phyloP scores from a whole-genome alignment of 805 yeast genomes.

The Saccharomyces eubayanus region DNA sequence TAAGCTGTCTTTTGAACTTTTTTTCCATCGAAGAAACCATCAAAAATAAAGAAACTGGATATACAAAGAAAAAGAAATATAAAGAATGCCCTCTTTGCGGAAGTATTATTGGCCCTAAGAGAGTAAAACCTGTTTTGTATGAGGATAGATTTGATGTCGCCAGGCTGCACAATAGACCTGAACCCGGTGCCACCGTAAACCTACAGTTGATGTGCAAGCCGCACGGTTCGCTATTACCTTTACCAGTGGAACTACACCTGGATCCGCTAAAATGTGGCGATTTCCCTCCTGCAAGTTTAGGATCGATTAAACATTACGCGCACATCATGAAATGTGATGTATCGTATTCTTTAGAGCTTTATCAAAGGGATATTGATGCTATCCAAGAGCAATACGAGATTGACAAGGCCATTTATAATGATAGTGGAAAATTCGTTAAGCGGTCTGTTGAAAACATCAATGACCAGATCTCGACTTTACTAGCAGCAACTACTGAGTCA shows the following conservation, averaged over 20 bases:
- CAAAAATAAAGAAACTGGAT: conserved; percentile 26
- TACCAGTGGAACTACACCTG: conserved; percentile 42
- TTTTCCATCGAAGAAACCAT: conserved; percentile 42
- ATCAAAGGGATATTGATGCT: conserved; percentile 49
- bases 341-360: conserved; percentile 45
- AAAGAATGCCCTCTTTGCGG: conserved; percentile 80
- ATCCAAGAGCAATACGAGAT: conserved; percentile 45
- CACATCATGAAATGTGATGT: conserved; percentile 63
- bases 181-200: conserved; percentile 44
- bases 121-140: conserved; percentile 58
- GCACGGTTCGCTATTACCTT: conserved; percentile 35
- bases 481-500: conserved; percentile 14
- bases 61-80: conserved; percentile 37
- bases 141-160: conserved; percentile 42
- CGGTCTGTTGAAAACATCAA: conserved; percentile 52
- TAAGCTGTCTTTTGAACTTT: conserved; percentile 68
- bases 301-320: conserved; percentile 42
- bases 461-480: conserved; percentile 35
- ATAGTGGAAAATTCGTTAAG: conserved; percentile 45
- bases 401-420: conserved; percentile 54
- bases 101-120: conserved; percentile 44
- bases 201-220: conserved; percentile 60
- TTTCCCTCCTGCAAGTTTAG: conserved; percentile 48
- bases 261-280: conserved; percentile 35
- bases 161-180: conserved; percentile 34